phyloP scores from a whole-genome alignment of 164 flowering plant genomes.

The Vitis rupestris region DNA sequence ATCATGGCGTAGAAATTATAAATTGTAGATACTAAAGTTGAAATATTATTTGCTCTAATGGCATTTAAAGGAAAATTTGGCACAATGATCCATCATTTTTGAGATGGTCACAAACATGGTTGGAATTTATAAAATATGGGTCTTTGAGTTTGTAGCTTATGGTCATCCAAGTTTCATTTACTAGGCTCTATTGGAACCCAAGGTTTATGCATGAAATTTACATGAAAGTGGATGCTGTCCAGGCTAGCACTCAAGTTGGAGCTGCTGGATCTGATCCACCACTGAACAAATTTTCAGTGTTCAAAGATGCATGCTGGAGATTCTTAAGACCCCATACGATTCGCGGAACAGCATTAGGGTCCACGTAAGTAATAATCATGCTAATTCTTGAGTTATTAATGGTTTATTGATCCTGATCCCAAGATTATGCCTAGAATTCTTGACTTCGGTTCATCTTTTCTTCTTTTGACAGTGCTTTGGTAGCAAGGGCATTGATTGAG shows the following conservation, averaged over 20 bases:
- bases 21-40: too few species aligned
- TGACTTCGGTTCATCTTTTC: not conserved
- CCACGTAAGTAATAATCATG: constrained; percentile 46
- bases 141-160: too few species aligned
- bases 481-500: constrained; percentile 84
- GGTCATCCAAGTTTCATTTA: too few species aligned
- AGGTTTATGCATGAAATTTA: constrained; percentile 5
- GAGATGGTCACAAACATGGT: too few species aligned
- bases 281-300: constrained; percentile 49
- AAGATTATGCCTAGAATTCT: not conserved
- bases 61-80: too few species aligned
- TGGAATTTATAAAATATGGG: too few species aligned
- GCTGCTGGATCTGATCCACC: constrained; percentile 73
- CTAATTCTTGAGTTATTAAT: not conserved
- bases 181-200: not conserved
- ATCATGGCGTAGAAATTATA: too few species aligned
- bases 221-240: constrained; percentile 27
- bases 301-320: constrained; percentile 90
- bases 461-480: constrained; percentile 73
- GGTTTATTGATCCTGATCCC: not conserved
- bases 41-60: too few species aligned
- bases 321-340: constrained; percentile 96
- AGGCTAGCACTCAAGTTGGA: constrained; percentile 80
- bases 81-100: too few species aligned
- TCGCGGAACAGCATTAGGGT: constrained; percentile 93